Evolutionary conservation across 768 basidiomycete genomes (phyloP).

Genomic region (Suillus cothurnatus): DNA sequence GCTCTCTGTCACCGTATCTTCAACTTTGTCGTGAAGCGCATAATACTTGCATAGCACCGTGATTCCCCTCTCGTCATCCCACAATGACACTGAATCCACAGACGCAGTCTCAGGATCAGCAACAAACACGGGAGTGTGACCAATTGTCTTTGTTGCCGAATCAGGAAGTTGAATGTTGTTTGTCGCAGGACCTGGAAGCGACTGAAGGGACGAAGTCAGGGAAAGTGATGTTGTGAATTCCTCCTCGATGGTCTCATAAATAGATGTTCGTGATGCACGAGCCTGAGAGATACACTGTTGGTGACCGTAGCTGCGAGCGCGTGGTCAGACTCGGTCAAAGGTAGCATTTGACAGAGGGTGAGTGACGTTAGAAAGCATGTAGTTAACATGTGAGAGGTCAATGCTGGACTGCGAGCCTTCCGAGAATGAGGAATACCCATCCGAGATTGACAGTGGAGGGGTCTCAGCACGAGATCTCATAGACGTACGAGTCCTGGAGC

Average conservation of each 20-base stretch:
- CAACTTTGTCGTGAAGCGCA: slow-evolving; percentile 67
- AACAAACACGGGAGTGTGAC: slow-evolving; percentile 49
- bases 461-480: slow-evolving; percentile 66
- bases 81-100: slow-evolving; percentile 45
- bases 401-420: slow-evolving; percentile 80
- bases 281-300: slow-evolving; percentile 69
- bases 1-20: slow-evolving; percentile 68
- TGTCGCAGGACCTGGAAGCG: slow-evolving; percentile 24
- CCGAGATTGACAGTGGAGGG: slow-evolving; percentile 68
- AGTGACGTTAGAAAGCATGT: slow-evolving; percentile 55
- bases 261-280: slow-evolving; percentile 62
- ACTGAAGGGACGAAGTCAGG: slow-evolving; percentile 26
- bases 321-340: slow-evolving; percentile 41
- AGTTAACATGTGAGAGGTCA: slow-evolving; percentile 64
- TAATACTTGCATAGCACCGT: slow-evolving; percentile 65
- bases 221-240: slow-evolving; percentile 47
- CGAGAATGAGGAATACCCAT: slow-evolving; percentile 64
- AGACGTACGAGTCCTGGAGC: slow-evolving; percentile 69
- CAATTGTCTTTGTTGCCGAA: slow-evolving; percentile 25
- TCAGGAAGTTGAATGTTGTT: slow-evolving; percentile 27
- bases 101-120: slow-evolving; percentile 59
- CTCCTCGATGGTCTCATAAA: slow-evolving; percentile 83
- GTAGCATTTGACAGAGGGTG: slow-evolving; percentile 48
- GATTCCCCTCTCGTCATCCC: slow-evolving; percentile 74
- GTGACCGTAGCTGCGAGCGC: slow-evolving; percentile 65